Percentiles rank a stretch among this genome's conserved stretches.
Conservation (phyloP, 768 basidiomycete genomes). For the Albatrellus ellisii region DNA sequence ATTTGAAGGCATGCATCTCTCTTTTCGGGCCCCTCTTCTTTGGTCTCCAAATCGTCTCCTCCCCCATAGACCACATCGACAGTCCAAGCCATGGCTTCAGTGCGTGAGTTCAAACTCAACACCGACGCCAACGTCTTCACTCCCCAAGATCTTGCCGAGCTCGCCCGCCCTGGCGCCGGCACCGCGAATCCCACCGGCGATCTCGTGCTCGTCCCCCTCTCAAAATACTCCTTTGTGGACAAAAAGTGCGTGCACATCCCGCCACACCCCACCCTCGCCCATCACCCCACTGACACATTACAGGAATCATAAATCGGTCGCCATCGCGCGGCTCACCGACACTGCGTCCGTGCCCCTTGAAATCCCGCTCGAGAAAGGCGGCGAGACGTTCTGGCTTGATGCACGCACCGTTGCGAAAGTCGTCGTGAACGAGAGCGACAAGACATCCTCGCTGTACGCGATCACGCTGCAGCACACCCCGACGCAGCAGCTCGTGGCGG, state of each 20-base stretch:
- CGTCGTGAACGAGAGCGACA: slow-evolving; percentile 36
- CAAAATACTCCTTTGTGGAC: slow-evolving; percentile 58
- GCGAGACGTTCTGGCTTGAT: slow-evolving; percentile 72
- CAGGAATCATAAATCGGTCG: slow-evolving; percentile 62
- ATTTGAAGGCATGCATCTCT: slow-evolving; percentile 26
- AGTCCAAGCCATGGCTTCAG: slow-evolving; percentile 15
- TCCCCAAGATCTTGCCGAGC: slow-evolving; percentile 56
- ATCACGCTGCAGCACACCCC: slow-evolving; percentile 37
- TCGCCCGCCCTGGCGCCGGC: slow-evolving; percentile 54
- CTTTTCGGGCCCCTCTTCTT: slow-evolving; percentile 47
- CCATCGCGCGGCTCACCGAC: slow-evolving; percentile 45
- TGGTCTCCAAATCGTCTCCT: slow-evolving; percentile 30
- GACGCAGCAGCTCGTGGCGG: slow-evolving; percentile 21
- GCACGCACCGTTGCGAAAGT: slow-evolving; percentile 58
- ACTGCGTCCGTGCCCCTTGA: slow-evolving; percentile 34
- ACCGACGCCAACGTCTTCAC: slow-evolving; percentile 47
- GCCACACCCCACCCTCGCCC: background rate
- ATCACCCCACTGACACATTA: background rate
- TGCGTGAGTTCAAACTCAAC: slow-evolving; percentile 40
- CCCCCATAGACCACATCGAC: slow-evolving; percentile 15
- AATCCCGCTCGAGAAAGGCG: slow-evolving; percentile 52
- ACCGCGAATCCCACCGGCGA: slow-evolving; percentile 58
- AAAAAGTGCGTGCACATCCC: slow-evolving; percentile 41
- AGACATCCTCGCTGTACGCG: slow-evolving; percentile 44
- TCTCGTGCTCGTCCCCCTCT: slow-evolving; percentile 51